phyloP scores from a whole-genome alignment of 129 eudicot species.

The Flaveria brownii region DNA sequence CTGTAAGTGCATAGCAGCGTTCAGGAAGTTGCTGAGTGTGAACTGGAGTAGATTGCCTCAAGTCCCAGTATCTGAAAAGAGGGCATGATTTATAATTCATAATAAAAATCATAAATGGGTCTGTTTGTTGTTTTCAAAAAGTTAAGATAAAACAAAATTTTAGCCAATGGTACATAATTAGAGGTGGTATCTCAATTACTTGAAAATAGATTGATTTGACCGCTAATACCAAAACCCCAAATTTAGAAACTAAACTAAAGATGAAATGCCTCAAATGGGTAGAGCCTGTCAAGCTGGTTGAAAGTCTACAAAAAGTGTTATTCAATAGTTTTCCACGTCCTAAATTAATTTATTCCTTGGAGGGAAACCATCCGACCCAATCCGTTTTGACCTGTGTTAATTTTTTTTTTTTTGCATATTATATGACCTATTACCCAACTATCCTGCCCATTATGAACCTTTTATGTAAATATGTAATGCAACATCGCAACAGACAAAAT shows the following conservation, averaged over 20 bases:
- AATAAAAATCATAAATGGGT: not conserved
- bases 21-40: conserved; percentile 86
- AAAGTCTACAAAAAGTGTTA: not conserved
- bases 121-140: not conserved
- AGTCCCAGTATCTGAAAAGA: conserved; percentile 79
- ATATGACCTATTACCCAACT: not conserved
- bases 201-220: not conserved
- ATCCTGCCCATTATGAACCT: not conserved
- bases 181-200: not conserved
- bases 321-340: not conserved
- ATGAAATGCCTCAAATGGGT: not conserved
- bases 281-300: not conserved
- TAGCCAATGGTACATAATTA: not conserved
- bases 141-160: not conserved
- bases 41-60: conserved; percentile 78
- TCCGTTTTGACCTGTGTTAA: not conserved
- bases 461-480: not conserved
- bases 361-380: not conserved
- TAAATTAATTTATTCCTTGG: not conserved
- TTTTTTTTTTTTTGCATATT: not conserved
- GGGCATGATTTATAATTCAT: not conserved
- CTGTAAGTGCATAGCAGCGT: conserved; percentile 85
- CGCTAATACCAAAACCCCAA: not conserved
- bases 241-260: not conserved
- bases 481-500: conserved; percentile 3